phyloP scores from a whole-genome alignment of 2,329 filamentous ascomycete species.

The Metarhizium anisopliae region DNA sequence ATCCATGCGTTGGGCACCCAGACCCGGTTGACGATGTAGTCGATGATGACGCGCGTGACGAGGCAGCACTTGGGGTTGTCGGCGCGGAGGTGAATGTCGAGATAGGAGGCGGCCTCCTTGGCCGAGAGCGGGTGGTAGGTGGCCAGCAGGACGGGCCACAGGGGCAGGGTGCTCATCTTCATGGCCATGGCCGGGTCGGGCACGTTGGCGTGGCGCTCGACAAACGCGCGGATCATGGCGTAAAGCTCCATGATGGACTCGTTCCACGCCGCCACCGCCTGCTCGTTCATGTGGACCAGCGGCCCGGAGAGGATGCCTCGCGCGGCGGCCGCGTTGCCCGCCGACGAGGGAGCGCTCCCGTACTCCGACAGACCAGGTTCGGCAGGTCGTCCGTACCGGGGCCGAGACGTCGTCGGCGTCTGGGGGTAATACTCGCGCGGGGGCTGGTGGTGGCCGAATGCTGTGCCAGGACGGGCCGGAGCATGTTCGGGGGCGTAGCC shows the following conservation, averaged over 20 bases:
- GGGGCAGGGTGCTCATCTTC: constrained; percentile 18
- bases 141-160: constrained; percentile 28
- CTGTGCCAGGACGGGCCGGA: constrained; percentile 9
- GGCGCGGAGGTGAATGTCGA: constrained; percentile 30
- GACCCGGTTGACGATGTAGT: constrained; percentile 32
- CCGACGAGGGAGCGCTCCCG: constrained; percentile 1
- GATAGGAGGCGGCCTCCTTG: constrained; percentile 29
- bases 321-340: constrained; percentile 7
- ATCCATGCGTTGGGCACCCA: constrained; percentile 31
- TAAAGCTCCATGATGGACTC: constrained; percentile 29
- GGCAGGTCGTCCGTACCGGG: constrained; percentile 21
- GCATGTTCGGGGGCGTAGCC: neutral
- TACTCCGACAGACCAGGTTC: constrained; percentile 6
- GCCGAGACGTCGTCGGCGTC: constrained; percentile 20
- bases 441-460: constrained; percentile 9
- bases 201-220: constrained; percentile 23
- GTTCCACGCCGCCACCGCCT: constrained; percentile 24
- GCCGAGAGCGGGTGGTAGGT: constrained; percentile 29
- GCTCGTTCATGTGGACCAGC: constrained; percentile 27
- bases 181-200: constrained; percentile 19
- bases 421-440: constrained; percentile 17
- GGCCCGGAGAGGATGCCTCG: constrained; percentile 14
- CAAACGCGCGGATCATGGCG: constrained; percentile 24
- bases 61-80: constrained; percentile 31
- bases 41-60: constrained; percentile 32